Evolutionary conservation across 2,329 filamentous ascomycete species (phyloP), one percentile per base, ranked within the genome.

Genomic region (Coleophoma eucalyptorum): DNA sequence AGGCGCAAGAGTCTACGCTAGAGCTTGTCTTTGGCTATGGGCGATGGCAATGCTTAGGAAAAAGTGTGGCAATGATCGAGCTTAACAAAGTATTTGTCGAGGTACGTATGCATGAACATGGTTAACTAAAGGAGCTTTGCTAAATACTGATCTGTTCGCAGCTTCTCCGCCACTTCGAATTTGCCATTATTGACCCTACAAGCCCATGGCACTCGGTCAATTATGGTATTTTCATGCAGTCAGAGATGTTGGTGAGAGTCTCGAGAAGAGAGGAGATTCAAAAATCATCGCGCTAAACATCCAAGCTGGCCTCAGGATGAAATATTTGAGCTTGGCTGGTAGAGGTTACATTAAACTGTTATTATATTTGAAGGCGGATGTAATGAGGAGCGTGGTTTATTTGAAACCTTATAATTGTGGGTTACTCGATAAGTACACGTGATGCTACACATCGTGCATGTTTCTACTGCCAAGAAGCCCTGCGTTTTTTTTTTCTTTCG

Each of bases 71-170:
- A 1, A 58, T 72, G 48, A 73, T 77, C 66, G 75, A 77, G 59
- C 55, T 78, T 43, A 69, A 75, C 54, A 79, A 79, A 54, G 64
- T 69, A 4, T 59, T 76, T 43, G 70, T 75, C 15, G 73, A 77
- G 71, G 75, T 77, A 63, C 49, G 66, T 55, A 13, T 11, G 35
- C 35, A 15, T n/a, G 16, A n/a, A 6, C 35, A 38, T 15, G 16
- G 6, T n/a, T 6, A 18, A 38, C 6, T 15, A 15, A 5, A 38
- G 12, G 16, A 8, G 13, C 35, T 19, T 16, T 21, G 19, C n/a
- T 21, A n/a, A 43, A 13, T 43, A 4, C 11, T 21, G n/a, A 10
- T 18, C 19, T 43, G 37, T 35, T 37, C 21, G 13, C 18, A 43
- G 47, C 38, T 43, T 13, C 16, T 51, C 26, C 37, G 50, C 16